phyloP scores from a whole-genome alignment of 169 alveolate genomes.

The Babesia ovis region DNA sequence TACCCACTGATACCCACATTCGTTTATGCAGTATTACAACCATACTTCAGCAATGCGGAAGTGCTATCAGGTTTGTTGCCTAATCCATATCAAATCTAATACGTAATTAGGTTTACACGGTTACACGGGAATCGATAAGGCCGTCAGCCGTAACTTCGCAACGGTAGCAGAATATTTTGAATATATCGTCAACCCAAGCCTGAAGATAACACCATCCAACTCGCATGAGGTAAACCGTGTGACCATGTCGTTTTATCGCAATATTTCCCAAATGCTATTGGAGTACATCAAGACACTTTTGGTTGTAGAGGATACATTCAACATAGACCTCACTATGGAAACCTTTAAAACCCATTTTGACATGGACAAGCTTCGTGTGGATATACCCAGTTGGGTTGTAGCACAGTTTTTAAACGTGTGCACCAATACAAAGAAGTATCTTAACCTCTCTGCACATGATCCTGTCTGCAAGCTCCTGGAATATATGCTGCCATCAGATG shows the following conservation, averaged over 20 bases:
- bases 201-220: slow-evolving; percentile 35
- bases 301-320: slow-evolving; percentile 50
- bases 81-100: background rate
- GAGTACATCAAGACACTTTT: slow-evolving; percentile 52
- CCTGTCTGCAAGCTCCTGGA: slow-evolving; percentile 64
- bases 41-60: slow-evolving; percentile 51
- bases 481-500: slow-evolving; percentile 3
- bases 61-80: slow-evolving; percentile 27
- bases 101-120: slow-evolving; percentile 19
- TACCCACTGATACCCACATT: slow-evolving; percentile 63
- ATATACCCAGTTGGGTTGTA: slow-evolving; percentile 23
- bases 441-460: slow-evolving; percentile 77
- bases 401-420: slow-evolving; percentile 57
- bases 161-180: slow-evolving; percentile 47
- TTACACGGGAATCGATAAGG: slow-evolving; percentile 8
- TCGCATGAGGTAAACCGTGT: slow-evolving; percentile 22
- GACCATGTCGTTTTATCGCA: slow-evolving; percentile 56
- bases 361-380: slow-evolving; percentile 23
- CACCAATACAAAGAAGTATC: slow-evolving; percentile 19
- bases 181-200: slow-evolving; percentile 60
- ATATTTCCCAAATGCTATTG: slow-evolving; percentile 55
- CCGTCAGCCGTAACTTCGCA: slow-evolving; percentile 10
- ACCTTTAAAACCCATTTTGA: slow-evolving; percentile 66
- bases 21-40: slow-evolving; percentile 58
- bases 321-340: slow-evolving; percentile 65